These are phyloP conservation scores for Xanthoconium separans DNA, from an alignment of 1,284 basidiomycete genomes.

Conservation along the genomic window DNA sequence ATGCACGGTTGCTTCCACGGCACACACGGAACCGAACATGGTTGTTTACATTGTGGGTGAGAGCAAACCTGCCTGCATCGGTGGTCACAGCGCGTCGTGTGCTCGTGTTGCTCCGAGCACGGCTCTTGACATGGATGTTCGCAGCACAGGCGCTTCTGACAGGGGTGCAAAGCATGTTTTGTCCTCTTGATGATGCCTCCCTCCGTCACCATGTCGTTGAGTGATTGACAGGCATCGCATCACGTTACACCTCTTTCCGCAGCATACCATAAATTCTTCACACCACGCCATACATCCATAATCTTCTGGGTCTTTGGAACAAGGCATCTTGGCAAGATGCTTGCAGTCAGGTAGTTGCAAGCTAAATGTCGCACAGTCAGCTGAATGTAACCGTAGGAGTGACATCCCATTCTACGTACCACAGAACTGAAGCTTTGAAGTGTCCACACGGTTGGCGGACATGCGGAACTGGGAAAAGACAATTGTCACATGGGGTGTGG, in stretches of 20 bases:
- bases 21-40: conserved; percentile 57
- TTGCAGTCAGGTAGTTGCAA: too few relatives aligned
- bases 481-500: too few relatives aligned
- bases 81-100: conserved; percentile 39
- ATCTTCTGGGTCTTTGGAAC: too few relatives aligned
- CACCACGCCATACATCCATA: conserved; percentile 48
- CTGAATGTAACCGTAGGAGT: too few relatives aligned
- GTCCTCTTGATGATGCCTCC: conserved; percentile 25
- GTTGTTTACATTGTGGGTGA: conserved; percentile 48
- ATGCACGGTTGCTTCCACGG: conserved; percentile 63
- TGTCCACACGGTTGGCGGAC: too few relatives aligned
- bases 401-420: too few relatives aligned
- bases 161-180: conserved; percentile 49
- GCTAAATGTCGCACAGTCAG: too few relatives aligned
- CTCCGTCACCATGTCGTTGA: conserved; percentile 7
- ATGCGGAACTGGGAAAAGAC: too few relatives aligned
- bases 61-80: conserved; percentile 58
- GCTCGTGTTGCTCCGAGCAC: conserved; percentile 54
- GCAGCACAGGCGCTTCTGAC: conserved; percentile 55
- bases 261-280: conserved; percentile 48
- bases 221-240: conserved; percentile 54
- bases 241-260: conserved; percentile 49
- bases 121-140: conserved; percentile 51
- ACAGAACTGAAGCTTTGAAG: too few relatives aligned
- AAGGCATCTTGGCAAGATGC: too few relatives aligned